Conservation (phyloP, 306 rosid species). For the Biancaea sappan region DNA sequence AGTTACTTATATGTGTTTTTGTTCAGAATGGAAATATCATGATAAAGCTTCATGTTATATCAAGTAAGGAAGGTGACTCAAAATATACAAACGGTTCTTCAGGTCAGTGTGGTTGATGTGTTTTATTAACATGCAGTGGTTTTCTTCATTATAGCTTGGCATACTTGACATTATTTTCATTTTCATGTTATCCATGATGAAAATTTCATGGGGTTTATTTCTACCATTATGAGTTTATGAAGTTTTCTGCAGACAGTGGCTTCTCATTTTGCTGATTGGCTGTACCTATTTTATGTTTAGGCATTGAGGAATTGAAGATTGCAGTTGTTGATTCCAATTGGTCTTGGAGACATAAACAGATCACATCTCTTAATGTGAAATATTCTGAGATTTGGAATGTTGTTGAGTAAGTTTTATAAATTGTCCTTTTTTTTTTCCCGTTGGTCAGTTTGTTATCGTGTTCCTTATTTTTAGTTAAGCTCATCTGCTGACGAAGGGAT, state of each 20-base stretch:
- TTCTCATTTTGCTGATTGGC: constrained; percentile 32
- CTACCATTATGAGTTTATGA: constrained; percentile 17
- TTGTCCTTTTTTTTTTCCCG: neutral
- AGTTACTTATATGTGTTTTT: constrained; percentile 39
- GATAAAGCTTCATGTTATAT: constrained; percentile 64
- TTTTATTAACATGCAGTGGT: neutral
- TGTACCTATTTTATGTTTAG: constrained; percentile 45
- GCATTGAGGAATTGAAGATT: constrained; percentile 76
- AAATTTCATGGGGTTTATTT: constrained; percentile 22
- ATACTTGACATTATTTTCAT: constrained; percentile 5
- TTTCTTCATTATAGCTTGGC: constrained; percentile 29
- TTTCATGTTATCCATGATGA: constrained; percentile 26
- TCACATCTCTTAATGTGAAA: constrained; percentile 61
- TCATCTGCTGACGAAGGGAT: neutral
- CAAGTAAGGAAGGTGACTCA: constrained; percentile 50
- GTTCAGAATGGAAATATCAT: constrained; percentile 62
- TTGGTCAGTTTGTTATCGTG: constrained; percentile 20
- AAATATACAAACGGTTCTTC: constrained; percentile 45
- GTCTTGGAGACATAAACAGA: constrained; percentile 62
- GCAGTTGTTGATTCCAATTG: constrained; percentile 67
- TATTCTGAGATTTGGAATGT: constrained; percentile 64
- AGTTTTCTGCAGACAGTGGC: constrained; percentile 30
- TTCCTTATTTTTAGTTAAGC: neutral
- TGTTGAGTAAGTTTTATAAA: constrained; percentile 55
- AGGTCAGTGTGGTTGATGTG: constrained; percentile 56